Percentiles rank a stretch among this genome's conserved stretches.
phyloP scores from a whole-genome alignment of 75 land plant species.

The Selaginella moellendorffii region DNA sequence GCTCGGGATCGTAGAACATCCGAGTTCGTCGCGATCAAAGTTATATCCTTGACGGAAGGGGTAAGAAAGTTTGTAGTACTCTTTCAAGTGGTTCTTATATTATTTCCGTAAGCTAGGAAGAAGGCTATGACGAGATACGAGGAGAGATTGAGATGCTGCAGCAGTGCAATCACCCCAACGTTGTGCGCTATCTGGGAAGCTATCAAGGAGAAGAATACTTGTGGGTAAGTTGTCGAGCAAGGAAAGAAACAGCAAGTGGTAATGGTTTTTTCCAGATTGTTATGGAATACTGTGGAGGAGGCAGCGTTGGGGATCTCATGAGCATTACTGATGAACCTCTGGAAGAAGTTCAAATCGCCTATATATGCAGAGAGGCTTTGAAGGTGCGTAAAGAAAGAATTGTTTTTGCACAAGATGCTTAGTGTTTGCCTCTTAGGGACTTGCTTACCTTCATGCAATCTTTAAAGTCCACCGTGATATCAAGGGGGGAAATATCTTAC shows the following conservation, averaged over 20 bases:
- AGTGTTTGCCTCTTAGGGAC: no score
- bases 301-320: constrained; percentile 97
- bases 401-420: constrained; percentile 23
- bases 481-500: constrained; percentile 92
- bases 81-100: neutral
- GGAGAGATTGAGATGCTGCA: constrained; percentile 99
- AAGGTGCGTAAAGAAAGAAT: constrained; percentile 39
- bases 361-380: constrained; percentile 82
- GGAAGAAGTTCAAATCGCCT: constrained; percentile 93
- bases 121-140: constrained; percentile 97
- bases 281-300: constrained; percentile 99
- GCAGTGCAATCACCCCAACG: constrained; percentile 99
- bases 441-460: constrained; percentile 84
- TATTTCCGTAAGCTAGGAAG: constrained; percentile 47
- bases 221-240: constrained; percentile 66
- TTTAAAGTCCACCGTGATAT: constrained; percentile 98
- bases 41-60: constrained; percentile 89
- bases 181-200: constrained; percentile 92
- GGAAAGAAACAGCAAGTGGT: no score
- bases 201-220: constrained; percentile 97
- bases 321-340: constrained; percentile 73
- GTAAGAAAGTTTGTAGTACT: constrained; percentile 19
- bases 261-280: constrained; percentile 81
- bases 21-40: constrained; percentile 96
- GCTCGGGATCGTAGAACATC: constrained; percentile 91